Evolutionary conservation across 1,284 basidiomycete species (phyloP).

Genomic region (Moesziomyces antarcticus): DNA sequence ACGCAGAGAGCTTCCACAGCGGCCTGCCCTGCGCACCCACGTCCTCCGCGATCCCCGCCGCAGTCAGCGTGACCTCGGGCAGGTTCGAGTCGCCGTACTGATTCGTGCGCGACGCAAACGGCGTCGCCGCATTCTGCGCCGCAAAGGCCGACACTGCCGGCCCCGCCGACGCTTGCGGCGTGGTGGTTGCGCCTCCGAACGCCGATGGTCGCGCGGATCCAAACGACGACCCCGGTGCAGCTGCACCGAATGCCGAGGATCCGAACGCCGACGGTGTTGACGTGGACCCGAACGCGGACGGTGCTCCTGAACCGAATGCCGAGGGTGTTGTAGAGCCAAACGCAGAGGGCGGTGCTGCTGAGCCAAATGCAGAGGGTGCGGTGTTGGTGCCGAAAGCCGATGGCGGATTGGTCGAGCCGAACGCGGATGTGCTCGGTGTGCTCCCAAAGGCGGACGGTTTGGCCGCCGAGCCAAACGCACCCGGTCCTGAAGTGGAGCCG

Average conservation of each 20-base stretch:
- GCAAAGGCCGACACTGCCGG: conserved; percentile 7
- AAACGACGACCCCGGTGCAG: neutral
- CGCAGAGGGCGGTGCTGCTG: conserved; percentile 13
- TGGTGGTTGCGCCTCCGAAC: neutral
- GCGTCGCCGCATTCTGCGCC: conserved; percentile 17
- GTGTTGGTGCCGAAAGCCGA: conserved; percentile 13
- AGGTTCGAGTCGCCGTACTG: conserved; percentile 37
- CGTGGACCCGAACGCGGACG: conserved; percentile 14
- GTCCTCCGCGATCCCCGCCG: conserved; percentile 38
- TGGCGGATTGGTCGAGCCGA: conserved; percentile 1
- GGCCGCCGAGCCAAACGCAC: conserved; percentile 10
- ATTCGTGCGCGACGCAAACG: conserved; percentile 21
- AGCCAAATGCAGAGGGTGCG: conserved; percentile 14
- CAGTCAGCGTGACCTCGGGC: conserved; percentile 38
- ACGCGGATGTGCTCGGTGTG: conserved; percentile 4
- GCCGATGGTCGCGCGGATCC: conserved; percentile 9
- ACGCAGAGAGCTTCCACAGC: conserved; percentile 83
- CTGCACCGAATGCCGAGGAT: neutral
- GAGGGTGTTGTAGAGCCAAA: conserved; percentile 12
- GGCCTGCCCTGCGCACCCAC: conserved; percentile 70
- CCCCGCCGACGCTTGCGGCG: neutral
- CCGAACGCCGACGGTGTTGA: conserved; percentile 24
- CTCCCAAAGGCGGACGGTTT: conserved; percentile 8
- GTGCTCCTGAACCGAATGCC: conserved; percentile 6
- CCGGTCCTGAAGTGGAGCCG: conserved; percentile 7